Evolutionary conservation across 2,329 filamentous ascomycete species (phyloP), one percentile per base, ranked within the genome.

Genomic region (Leptodontidium sp.): DNA sequence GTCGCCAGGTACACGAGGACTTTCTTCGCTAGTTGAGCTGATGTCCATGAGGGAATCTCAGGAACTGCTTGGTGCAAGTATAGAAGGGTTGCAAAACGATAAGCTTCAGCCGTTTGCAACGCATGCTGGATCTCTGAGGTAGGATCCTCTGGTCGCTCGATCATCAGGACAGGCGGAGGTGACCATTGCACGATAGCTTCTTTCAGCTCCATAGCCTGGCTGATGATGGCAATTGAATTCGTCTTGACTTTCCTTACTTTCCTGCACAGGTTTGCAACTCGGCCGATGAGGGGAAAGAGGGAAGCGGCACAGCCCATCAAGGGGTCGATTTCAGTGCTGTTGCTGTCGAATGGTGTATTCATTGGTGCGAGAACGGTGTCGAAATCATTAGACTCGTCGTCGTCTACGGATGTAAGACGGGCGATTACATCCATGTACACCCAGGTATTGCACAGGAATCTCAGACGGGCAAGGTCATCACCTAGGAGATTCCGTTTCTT

Each of bases 371-470:
- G 73, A 6, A 84, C 80, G 52, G 82, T 80, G 55, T 86, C 82
- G 66, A 88, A 86, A 73, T 88, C 85, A 58, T 83, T 83, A 2
- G 82, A 82, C 14, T 87, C 86, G 29, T 87, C 86, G 5, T 75
- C 73, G 43, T 78, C 75, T 2, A 87, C 79, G 2, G 89, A 89
- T 0, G 89, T 92, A 61, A 93, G 80, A 15, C 90, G 85, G 29
- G 90, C 87, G 70, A 92, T 89, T 35, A 92, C 90, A 76, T 92
- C 89, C 85, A 92, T 90, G 74, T 92, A 93, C 8, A 92, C 84
- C 88, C 89, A 92, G 3, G 92, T 88, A 75, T 91, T 92, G 79
- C 88, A 90, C 21, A 93, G 81, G 73, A 92, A 92, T 66, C 87
- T 87, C 29, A 92, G 80, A 8, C 88, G 81, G 49, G 83, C 80